phyloP scores from a whole-genome alignment of 768 basidiomycete genomes.

The Phaffia australis region DNA sequence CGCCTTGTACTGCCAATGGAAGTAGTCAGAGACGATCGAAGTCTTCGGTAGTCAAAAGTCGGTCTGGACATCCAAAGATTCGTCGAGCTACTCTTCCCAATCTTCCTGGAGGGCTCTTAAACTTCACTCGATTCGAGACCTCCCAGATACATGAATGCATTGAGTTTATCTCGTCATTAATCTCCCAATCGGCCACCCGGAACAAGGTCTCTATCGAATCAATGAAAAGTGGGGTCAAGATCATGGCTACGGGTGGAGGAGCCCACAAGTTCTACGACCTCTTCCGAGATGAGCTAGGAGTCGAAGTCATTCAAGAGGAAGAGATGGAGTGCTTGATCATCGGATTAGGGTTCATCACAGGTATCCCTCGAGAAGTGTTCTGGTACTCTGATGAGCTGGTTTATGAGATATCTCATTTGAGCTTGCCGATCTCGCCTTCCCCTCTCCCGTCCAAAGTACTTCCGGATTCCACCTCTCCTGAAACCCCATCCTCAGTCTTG shows the following conservation, averaged over 20 bases:
- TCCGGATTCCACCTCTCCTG: conserved; percentile 17
- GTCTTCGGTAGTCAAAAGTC: conserved; percentile 31
- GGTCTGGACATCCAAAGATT: conserved; percentile 51
- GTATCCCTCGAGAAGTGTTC: conserved; percentile 94
- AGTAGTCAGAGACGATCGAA: too few species aligned
- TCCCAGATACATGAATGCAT: conserved; percentile 73
- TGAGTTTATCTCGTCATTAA: conserved; percentile 73
- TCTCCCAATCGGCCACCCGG: conserved; percentile 68
- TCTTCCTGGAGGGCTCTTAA: conserved; percentile 91
- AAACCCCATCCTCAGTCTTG: not conserved
- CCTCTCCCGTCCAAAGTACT: conserved; percentile 24
- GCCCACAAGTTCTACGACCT: conserved; percentile 87
- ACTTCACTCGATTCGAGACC: conserved; percentile 95
- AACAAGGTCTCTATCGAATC: conserved; percentile 80
- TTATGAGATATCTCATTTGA: conserved; percentile 45
- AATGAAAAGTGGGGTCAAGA: conserved; percentile 86
- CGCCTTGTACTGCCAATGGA: too few species aligned
- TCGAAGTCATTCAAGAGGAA: conserved; percentile 60
- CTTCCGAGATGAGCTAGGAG: conserved; percentile 59
- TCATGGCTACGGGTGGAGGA: conserved; percentile 96
- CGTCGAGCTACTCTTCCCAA: conserved; percentile 60
- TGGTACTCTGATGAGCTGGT: conserved; percentile 98
- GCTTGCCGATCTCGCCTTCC: conserved; percentile 30
- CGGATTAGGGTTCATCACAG: conserved; percentile 87
- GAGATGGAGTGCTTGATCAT: conserved; percentile 99